Percentiles rank a stretch among this genome's conserved stretches.
Conservation (phyloP, 2,329 filamentous ascomycete species). For the Verticillium nonalfalfae region DNA sequence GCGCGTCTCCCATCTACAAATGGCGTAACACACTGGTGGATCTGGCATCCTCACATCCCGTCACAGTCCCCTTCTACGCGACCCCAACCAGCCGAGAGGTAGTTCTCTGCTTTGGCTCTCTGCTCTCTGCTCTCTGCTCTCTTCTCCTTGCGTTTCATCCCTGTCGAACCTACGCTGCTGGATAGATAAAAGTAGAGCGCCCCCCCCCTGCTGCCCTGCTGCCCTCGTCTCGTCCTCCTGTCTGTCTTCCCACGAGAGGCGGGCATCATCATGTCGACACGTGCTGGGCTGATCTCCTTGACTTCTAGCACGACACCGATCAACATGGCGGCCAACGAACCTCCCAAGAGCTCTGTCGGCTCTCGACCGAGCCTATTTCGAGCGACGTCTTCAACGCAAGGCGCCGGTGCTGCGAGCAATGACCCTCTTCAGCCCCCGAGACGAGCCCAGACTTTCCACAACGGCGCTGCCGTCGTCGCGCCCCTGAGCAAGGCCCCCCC, state of each 20-base stretch:
- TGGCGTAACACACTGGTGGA: conserved; percentile 1
- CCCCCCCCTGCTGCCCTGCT: not conserved
- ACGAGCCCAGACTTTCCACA: conserved; percentile 15
- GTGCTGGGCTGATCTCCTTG: not conserved
- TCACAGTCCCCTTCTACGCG: not conserved
- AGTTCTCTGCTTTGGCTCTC: not conserved
- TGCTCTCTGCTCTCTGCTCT: too few relatives aligned
- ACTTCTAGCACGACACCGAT: conserved; percentile 7
- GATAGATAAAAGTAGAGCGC: not conserved
- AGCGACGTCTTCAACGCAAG: conserved; percentile 20
- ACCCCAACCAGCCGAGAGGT: not conserved
- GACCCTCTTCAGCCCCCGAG: conserved; percentile 25
- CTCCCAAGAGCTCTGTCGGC: conserved; percentile 17
- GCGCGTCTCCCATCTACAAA: not conserved
- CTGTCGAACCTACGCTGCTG: not conserved
- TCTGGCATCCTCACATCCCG: not conserved
- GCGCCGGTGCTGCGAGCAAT: conserved; percentile 13
- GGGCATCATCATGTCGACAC: not conserved
- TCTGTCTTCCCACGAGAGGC: not conserved
- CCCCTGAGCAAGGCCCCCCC: conserved; percentile 9
- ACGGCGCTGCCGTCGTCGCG: not conserved
- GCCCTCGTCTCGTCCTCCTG: not conserved
- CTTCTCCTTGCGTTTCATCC: not conserved
- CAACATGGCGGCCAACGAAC: conserved; percentile 25
- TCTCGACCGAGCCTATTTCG: conserved; percentile 22